Evolutionary conservation across 1,139 yeast genomes (phyloP), one percentile per base, ranked within the genome.

Genomic region (Torulaspora globosa): DNA sequence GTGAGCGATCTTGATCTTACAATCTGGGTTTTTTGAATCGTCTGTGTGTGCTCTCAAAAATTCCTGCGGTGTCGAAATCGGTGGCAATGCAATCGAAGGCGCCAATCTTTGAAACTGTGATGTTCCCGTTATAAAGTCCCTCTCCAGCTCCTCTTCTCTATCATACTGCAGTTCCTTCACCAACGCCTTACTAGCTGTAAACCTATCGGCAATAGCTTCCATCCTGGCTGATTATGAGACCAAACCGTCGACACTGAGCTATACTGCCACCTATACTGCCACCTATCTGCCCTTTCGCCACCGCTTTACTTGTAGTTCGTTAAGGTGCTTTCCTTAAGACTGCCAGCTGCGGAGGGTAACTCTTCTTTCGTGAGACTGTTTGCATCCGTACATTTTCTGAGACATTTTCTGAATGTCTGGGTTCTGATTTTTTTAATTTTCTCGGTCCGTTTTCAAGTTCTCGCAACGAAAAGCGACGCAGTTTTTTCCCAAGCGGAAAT

Each of bases 21-120:
- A 88, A 66, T 89, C 97, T 21, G 96, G 96, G 65, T 90, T 92
- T 50, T 80, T 67, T 30, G 89, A 82, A 67, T 92, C 97, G 68
- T 92, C 97, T 3, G 97, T 92, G 68, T 92, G 97, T n/a, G 97
- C 97, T 67, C 97, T 76, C 59, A 92, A 73, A 66, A 92, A 92
- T 44, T 86, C 95, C n/a, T 96, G 80, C 34, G 98, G 97, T 63
- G 84, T 84, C 41, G 90, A 78, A 55, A 87, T 86, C 50, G 95
- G 95, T 21, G 96, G 95, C 65, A 87, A 70, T 46, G 82, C 69
- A 55, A 87, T 74, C 18, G 79, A 66, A 30, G 96, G 96, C 1
- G 90, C 69, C 46, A 70, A 49, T 23, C 59, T 53, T 35, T 60
- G 53, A 58, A 62, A 53, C 52, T 49, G 55, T 39, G 63, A 41